Base-by-base conservation (phyloP, 1,139 yeast genomes). In the Protomyces arabidopsidicola region DNA sequence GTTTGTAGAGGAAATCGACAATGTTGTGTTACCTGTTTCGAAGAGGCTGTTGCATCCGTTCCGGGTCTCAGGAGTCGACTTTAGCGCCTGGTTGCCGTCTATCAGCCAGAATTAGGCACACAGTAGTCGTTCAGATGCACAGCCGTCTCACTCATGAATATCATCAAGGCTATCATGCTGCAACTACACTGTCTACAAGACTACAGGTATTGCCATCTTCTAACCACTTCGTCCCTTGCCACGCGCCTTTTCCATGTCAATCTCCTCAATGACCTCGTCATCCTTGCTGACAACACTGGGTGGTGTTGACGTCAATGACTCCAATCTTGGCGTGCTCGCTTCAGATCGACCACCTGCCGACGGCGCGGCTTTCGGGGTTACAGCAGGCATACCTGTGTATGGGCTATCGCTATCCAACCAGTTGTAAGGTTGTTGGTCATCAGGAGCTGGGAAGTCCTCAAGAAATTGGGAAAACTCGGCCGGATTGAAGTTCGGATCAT, bases 181-280 rank as follows among this genome's bases (percentile, higher is more conserved):
- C 31, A 27, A 27, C 9, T 27, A 27, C 9, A 27, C 4, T 5
- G 31, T 8, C 6, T 27, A 27, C 31, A 27, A 27, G 31, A 27
- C 31, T 8, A 3, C 31, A 27, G 31, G 8, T 4, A 27, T 8
- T 27, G 31, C 31, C 31, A 14, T 10, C 3, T 3, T 38, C n/a
- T 38, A 38, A 5, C 42, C 16, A 14, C 42, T 50, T n/a, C 61
- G 35, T 24, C 39, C 38, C 31, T 57, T 57, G 55, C 61, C 61
- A 8, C 61, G 51, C 16, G 61, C 61, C 61, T 50, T 57, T 51
- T 57, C 61, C 62, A 58, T 58, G 52, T 58, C 56, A 5, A 58
- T 52, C 50, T 58, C 62, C 52, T 58, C 62, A 27, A 58, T 58
- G 31, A 50, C 56, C 35, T 58, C 62, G 34, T 52, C 62, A 10